phyloP scores from a whole-genome alignment of 75 land plant species.

The Pinus tabuliformis region DNA sequence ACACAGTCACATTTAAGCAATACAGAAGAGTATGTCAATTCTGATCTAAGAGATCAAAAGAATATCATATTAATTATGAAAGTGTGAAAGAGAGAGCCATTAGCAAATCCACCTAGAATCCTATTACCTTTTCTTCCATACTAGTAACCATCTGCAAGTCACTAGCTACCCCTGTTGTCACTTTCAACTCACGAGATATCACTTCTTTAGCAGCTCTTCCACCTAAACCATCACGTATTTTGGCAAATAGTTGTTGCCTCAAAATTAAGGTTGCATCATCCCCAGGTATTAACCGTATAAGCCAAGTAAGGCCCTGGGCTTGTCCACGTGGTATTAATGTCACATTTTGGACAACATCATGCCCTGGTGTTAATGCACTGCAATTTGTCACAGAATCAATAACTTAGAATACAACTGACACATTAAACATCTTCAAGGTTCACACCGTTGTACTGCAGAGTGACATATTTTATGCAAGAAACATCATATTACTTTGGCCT shows the following conservation, averaged over 20 bases:
- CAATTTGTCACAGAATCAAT: neutral
- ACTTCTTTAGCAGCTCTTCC: slow-evolving; percentile 96
- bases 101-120: neutral
- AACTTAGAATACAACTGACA: neutral
- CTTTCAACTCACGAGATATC: slow-evolving; percentile 92
- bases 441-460: neutral
- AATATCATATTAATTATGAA: neutral
- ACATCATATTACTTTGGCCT: neutral
- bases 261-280: slow-evolving; percentile 95
- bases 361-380: slow-evolving; percentile 88
- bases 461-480: neutral
- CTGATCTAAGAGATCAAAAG: neutral
- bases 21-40: neutral
- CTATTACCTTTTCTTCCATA: slow-evolving; percentile 83
- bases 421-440: neutral
- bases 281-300: slow-evolving; percentile 55
- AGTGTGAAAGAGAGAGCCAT: neutral
- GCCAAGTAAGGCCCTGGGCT: slow-evolving; percentile 96
- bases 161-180: slow-evolving; percentile 95
- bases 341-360: slow-evolving; percentile 95
- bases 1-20: slow-evolving; percentile 88
- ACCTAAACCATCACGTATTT: slow-evolving; percentile 93
- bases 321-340: slow-evolving; percentile 94
- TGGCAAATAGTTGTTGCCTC: slow-evolving; percentile 94
- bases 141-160: slow-evolving; percentile 95